Conservation (phyloP, 768 basidiomycete genomes). For the Tulasnella sp. region DNA sequence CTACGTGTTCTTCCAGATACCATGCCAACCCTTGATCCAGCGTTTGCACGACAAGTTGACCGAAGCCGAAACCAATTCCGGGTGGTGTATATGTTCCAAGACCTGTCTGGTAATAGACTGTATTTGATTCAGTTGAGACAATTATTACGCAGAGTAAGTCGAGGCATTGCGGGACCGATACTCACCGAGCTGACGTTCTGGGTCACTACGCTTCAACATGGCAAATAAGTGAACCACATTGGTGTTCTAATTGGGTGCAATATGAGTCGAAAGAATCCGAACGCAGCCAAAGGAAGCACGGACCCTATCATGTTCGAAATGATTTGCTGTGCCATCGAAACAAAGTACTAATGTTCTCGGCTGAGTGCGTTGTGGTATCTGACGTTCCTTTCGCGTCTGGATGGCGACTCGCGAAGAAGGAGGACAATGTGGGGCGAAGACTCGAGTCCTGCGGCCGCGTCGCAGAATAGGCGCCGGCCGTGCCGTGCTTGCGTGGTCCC, state of each 20-base stretch:
- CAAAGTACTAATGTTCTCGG: conserved; percentile 16
- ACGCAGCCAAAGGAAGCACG: neutral
- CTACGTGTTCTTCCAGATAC: conserved; percentile 55
- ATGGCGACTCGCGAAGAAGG: too few species aligned
- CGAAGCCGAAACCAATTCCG: conserved; percentile 50
- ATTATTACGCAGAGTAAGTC: too few species aligned
- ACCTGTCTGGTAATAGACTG: conserved; percentile 56
- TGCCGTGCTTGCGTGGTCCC: too few species aligned
- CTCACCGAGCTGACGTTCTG: conserved; percentile 38
- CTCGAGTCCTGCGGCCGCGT: too few species aligned
- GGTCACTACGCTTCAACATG: conserved; percentile 48
- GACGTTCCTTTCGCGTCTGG: too few species aligned
- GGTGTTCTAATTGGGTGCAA: conserved; percentile 41
- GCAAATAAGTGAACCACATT: conserved; percentile 63
- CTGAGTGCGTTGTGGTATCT: too few species aligned
- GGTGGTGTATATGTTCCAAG: conserved; percentile 8
- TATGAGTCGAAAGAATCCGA: neutral
- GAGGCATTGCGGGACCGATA: too few species aligned
- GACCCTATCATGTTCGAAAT: conserved; percentile 13
- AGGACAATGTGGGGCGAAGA: too few species aligned
- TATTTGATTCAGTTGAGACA: too few species aligned
- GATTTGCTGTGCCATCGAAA: conserved; percentile 19
- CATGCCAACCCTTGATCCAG: conserved; percentile 65
- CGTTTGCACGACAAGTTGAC: conserved; percentile 44
- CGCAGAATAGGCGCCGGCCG: too few species aligned